These are phyloP conservation scores for Atractiella rhizophila DNA, from an alignment of 768 basidiomycete species.

Conservation along the genomic window DNA sequence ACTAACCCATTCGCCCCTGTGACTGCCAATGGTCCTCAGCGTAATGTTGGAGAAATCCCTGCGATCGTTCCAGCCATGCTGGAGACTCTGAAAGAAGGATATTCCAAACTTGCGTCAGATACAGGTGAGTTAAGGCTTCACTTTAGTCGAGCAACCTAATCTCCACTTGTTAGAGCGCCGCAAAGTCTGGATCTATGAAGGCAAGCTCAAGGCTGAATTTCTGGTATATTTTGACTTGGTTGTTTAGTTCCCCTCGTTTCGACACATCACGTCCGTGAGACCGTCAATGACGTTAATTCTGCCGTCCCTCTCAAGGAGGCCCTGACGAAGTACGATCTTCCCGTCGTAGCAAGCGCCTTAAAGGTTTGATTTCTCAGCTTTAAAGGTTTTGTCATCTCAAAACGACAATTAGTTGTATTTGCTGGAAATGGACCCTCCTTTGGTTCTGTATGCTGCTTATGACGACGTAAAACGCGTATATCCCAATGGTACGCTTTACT, in stretches of 20 bases:
- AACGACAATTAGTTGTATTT: constrained; percentile 40
- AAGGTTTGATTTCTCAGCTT: constrained; percentile 40
- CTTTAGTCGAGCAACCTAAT: background rate
- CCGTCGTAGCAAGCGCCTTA: constrained; percentile 56
- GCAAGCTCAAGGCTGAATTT: too few species aligned
- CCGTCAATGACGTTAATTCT: background rate
- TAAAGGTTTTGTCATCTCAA: constrained; percentile 32
- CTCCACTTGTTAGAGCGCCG: constrained; percentile 3
- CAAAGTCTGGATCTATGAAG: constrained; percentile 7
- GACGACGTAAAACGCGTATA: constrained; percentile 74
- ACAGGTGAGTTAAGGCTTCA: constrained; percentile 4
- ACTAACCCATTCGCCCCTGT: too few species aligned
- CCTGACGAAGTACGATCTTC: constrained; percentile 50
- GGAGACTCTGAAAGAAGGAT: constrained; percentile 3
- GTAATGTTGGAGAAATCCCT: background rate
- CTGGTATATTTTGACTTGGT: too few species aligned
- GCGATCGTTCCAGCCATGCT: constrained; percentile 1
- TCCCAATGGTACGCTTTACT: constrained; percentile 24
- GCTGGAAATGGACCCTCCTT: constrained; percentile 63
- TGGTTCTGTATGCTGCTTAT: constrained; percentile 69
- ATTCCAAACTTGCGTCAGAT: background rate
- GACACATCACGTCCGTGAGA: constrained; percentile 4
- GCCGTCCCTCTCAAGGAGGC: constrained; percentile 25
- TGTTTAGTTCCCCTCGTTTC: constrained; percentile 2
- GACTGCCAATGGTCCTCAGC: too few species aligned